Evolutionary conservation across 2,329 filamentous ascomycete species (phyloP).

Genomic region (Ascochyta lentis): DNA sequence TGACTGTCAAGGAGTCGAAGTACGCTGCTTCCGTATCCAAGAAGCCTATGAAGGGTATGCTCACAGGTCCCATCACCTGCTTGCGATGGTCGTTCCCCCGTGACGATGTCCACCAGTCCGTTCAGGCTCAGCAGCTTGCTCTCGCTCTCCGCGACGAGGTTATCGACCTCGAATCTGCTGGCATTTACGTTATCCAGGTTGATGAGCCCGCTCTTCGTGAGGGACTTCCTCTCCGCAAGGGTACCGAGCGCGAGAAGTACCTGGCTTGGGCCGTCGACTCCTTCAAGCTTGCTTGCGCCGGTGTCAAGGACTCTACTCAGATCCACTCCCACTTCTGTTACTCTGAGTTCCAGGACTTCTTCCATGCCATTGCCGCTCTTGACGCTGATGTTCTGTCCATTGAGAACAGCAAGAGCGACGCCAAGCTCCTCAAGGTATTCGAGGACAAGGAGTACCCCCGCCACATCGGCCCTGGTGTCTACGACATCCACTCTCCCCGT

Average conservation of each 20-base stretch:
- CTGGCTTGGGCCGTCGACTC: constrained; percentile 96
- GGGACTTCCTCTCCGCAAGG: constrained; percentile 94
- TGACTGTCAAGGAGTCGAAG: constrained; percentile 99
- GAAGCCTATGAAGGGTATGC: constrained; percentile 99
- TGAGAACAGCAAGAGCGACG: constrained; percentile 99
- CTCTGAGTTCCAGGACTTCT: constrained; percentile 99
- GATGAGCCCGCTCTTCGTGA: constrained; percentile 99
- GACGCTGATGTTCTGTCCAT: constrained; percentile 98
- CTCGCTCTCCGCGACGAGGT: constrained; percentile 98
- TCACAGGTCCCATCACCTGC: constrained; percentile 98
- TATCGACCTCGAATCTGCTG: constrained; percentile 94
- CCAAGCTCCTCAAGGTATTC: constrained; percentile 98
- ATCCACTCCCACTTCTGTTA: constrained; percentile 99
- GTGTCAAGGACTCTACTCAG: constrained; percentile 94
- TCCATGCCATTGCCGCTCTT: constrained; percentile 98
- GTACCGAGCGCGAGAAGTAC: constrained; percentile 95
- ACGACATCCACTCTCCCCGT: constrained; percentile 99
- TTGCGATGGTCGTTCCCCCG: constrained; percentile 99
- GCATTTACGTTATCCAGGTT: constrained; percentile 97
- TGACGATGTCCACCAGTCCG: constrained; percentile 98
- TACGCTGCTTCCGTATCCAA: constrained; percentile 94
- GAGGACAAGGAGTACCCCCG: constrained; percentile 96
- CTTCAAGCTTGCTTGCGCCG: constrained; percentile 94
- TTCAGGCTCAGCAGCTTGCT: constrained; percentile 98
- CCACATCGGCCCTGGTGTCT: constrained; percentile 98